phyloP scores from a whole-genome alignment of 305 asterid species.

The Ilex paraguariensis region DNA sequence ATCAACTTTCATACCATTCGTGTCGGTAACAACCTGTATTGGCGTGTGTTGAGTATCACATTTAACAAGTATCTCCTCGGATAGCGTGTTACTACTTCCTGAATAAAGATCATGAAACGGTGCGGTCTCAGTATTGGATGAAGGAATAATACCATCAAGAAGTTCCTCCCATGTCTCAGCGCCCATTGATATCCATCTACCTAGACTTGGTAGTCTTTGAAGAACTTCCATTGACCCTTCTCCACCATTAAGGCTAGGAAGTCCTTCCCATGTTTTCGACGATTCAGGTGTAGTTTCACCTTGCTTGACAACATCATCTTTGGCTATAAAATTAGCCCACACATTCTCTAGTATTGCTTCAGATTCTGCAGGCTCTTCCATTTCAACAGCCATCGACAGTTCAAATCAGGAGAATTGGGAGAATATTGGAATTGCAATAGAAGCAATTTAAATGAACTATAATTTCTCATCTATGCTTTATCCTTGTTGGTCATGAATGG shows the following conservation, averaged over 20 bases:
- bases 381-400: slow-evolving; percentile 19
- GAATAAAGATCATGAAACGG: no score
- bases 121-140: slow-evolving; percentile 5
- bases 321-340: slow-evolving; percentile 67
- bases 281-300: slow-evolving; percentile 10
- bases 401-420: no score
- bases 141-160: slow-evolving; percentile 26
- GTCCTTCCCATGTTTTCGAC: slow-evolving; percentile 25
- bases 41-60: no score
- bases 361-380: slow-evolving; percentile 15
- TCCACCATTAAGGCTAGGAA: slow-evolving; percentile 36
- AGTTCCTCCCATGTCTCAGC: slow-evolving; percentile 57
- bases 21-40: no score
- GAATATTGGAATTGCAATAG: no score
- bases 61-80: no score
- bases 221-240: slow-evolving; percentile 25
- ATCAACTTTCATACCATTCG: neutral
- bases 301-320: slow-evolving; percentile 16
- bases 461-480: slow-evolving; percentile 8
- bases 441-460: no score
- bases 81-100: no score
- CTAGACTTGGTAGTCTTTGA: slow-evolving; percentile 64
- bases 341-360: slow-evolving; percentile 53
- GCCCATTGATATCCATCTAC: slow-evolving; percentile 67
- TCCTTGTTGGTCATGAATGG: slow-evolving; percentile 21